Percentiles rank a stretch among this genome's conserved stretches.
These are phyloP conservation scores for Cercospora brassicicola DNA, from an alignment of 2,329 filamentous ascomycete genomes.

Conservation along the genomic window DNA sequence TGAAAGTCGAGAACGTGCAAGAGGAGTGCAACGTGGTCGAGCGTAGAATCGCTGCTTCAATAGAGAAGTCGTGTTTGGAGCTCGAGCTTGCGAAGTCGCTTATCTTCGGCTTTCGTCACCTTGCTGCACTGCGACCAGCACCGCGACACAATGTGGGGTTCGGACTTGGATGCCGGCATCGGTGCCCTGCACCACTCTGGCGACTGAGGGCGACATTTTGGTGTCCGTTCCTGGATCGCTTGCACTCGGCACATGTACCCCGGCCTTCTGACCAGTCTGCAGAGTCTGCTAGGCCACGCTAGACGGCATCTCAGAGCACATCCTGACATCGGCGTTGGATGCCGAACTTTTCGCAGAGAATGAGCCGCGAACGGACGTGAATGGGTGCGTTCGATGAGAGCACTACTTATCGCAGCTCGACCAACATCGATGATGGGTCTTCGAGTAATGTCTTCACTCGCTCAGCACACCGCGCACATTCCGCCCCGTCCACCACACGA, in stretches of 20 bases:
- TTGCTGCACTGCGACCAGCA: background rate
- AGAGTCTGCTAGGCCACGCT: background rate
- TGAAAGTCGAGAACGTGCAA: background rate
- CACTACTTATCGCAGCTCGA: conserved; percentile 65
- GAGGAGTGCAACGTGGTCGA: background rate
- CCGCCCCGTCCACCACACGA: conserved; percentile 89
- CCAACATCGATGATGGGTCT: conserved; percentile 81
- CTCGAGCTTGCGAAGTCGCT: conserved; percentile 10
- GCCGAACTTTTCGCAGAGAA: conserved; percentile 1
- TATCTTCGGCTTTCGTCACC: conserved; percentile 17
- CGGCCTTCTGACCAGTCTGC: background rate
- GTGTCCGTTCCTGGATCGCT: conserved; percentile 10
- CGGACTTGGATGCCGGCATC: conserved; percentile 10
- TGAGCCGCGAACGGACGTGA: background rate
- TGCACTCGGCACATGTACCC: conserved; percentile 3
- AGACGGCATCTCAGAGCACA: background rate
- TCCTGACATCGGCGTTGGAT: background rate
- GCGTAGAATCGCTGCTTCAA: background rate
- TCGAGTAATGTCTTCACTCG: conserved; percentile 76
- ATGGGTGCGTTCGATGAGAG: conserved; percentile 2
- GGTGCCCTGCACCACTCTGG: background rate
- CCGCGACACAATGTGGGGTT: background rate
- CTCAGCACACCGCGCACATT: conserved; percentile 86
- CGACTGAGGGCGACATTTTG: background rate
- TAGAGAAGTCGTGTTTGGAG: conserved; percentile 4